Conservation (phyloP, 1,284 basidiomycete genomes). For the Apiotrichum porosum region DNA sequence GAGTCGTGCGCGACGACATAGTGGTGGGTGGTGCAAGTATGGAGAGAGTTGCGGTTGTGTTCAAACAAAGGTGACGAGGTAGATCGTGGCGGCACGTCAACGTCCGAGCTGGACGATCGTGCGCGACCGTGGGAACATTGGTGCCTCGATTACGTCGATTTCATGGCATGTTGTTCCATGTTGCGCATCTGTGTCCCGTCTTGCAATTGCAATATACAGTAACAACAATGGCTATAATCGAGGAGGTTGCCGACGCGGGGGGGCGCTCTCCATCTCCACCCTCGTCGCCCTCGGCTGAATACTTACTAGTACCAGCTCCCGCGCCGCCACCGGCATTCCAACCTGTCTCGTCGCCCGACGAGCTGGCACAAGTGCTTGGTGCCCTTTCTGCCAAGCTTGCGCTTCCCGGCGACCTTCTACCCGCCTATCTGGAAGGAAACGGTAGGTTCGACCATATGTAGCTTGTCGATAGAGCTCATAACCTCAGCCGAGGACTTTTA, state of each 20-base stretch:
- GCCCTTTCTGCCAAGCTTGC: constrained; percentile 18
- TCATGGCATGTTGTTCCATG: no score
- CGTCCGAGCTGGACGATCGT: no score
- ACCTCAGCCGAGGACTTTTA: constrained; percentile 9
- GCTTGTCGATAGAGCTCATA: background rate
- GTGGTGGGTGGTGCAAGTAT: no score
- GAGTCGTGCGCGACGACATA: constrained; percentile 3
- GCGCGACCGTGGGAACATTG: no score
- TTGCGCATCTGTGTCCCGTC: no score
- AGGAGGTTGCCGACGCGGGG: constrained; percentile 28
- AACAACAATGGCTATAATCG: constrained; percentile 31
- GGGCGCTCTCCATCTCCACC: constrained; percentile 1
- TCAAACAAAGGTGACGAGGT: no score
- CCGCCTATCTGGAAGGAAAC: constrained; percentile 22
- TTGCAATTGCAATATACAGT: no score
- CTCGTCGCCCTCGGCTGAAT: background rate
- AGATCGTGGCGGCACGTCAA: no score
- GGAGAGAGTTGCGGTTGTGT: background rate
- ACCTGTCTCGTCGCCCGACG: constrained; percentile 2
- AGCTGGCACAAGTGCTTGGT: constrained; percentile 15
- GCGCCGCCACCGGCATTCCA: background rate
- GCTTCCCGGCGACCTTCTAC: constrained; percentile 27
- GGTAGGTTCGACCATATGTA: constrained; percentile 8
- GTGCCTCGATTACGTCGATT: no score
- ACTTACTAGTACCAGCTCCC: background rate